A percentile compares a stretch with the other conserved stretches of the same genome.
Conservation (phyloP, 83 land plant genomes). For the Isoetes engelmannii region DNA sequence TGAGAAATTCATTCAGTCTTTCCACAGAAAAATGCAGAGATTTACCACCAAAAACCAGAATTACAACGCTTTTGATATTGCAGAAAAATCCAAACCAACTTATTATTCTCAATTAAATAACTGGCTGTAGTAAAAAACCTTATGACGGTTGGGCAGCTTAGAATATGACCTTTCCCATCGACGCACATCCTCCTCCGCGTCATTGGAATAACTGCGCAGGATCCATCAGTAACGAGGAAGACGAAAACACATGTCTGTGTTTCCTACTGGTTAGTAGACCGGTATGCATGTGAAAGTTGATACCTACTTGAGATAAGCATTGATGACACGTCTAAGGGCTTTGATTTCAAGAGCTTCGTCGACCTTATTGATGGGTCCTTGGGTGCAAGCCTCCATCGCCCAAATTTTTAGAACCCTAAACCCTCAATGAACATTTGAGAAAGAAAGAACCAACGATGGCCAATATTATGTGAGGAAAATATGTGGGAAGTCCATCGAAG, state of each 20-base stretch:
- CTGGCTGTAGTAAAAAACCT: constrained; percentile 34
- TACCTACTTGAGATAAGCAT: constrained; percentile 72
- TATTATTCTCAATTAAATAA: too few relatives aligned
- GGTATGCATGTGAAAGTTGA: not conserved
- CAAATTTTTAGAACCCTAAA: too few relatives aligned
- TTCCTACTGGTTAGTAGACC: not conserved
- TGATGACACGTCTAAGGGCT: constrained; percentile 74
- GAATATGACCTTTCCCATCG: constrained; percentile 70
- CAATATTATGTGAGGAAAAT: too few relatives aligned
- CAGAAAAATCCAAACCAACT: too few relatives aligned
- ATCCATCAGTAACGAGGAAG: not conserved
- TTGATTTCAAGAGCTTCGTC: constrained; percentile 76
- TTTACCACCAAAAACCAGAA: too few relatives aligned
- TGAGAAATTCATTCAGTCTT: too few relatives aligned
- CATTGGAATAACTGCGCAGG: constrained; percentile 53
- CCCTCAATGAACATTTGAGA: too few relatives aligned
- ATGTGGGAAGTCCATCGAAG: too few relatives aligned
- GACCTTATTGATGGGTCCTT: constrained; percentile 32
- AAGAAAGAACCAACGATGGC: too few relatives aligned
- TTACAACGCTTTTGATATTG: too few relatives aligned
- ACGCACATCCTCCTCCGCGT: constrained; percentile 67
- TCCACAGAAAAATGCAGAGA: too few relatives aligned
- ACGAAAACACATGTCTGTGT: not conserved
- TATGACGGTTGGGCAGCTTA: constrained; percentile 59
- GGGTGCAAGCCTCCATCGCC: too few relatives aligned